These are phyloP conservation scores for Botrytis pseudocinerea DNA, from an alignment of 2,329 filamentous ascomycete species.

Conservation along the genomic window DNA sequence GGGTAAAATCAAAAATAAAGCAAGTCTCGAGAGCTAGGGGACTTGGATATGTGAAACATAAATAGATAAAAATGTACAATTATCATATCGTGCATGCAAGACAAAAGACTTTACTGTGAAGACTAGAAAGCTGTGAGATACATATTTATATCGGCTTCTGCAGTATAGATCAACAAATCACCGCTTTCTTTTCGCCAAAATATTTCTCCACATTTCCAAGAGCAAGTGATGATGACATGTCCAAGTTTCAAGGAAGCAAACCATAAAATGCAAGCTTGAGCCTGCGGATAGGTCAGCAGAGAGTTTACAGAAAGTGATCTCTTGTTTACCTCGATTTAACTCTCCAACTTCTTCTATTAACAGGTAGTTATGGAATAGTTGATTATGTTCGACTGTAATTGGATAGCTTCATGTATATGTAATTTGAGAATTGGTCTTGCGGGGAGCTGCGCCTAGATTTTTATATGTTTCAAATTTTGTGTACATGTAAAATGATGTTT, in stretches of 20 bases:
- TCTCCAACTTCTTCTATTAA: neutral
- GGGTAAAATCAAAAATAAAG: neutral
- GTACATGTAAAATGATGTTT: neutral
- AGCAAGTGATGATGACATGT: no score
- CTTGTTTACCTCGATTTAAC: neutral
- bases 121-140: neutral
- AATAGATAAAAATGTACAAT: neutral
- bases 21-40: accelerated
- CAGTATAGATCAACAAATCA: neutral
- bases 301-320: no score
- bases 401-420: neutral
- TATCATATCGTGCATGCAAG: neutral
- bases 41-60: neutral
- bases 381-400: accelerated
- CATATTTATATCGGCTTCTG: neutral
- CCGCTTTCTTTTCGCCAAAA: no score
- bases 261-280: no score
- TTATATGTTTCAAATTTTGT: neutral
- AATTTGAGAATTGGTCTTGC: neutral
- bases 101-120: neutral
- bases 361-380: neutral
- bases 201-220: accelerated
- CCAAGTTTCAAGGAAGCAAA: no score
- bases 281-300: no score
- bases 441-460: neutral